Percentiles rank a stretch among this genome's conserved stretches.
phyloP scores from a whole-genome alignment of 352 stramenopile species.

The Elongisporangium undulatum region DNA sequence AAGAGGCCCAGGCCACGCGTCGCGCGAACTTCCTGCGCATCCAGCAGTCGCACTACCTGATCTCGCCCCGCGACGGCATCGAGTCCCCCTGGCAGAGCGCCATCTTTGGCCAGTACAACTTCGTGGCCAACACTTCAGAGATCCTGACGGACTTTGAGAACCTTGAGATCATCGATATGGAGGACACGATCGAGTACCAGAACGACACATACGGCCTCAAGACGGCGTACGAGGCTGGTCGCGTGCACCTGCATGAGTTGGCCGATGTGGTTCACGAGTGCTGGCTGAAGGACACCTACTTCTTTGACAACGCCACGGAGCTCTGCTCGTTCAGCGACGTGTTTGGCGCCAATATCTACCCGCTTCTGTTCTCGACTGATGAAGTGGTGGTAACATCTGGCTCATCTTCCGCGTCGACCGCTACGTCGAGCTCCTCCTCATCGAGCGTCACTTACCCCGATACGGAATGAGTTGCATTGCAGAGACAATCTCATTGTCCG shows the following conservation, averaged over 20 bases:
- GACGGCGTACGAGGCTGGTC: slow-evolving; percentile 17
- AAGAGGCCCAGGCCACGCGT: slow-evolving; percentile 8
- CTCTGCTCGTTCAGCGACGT: slow-evolving; percentile 27
- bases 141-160: slow-evolving; percentile 12
- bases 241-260: slow-evolving; percentile 13
- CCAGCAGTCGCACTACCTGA: slow-evolving; percentile 9
- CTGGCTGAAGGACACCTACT: slow-evolving; percentile 16
- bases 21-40: slow-evolving; percentile 19
- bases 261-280: slow-evolving; percentile 20
- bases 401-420: too few relatives aligned
- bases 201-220: slow-evolving; percentile 25
- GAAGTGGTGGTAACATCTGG: too few relatives aligned
- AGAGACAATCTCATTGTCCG: too few relatives aligned
- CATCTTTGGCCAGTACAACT: slow-evolving; percentile 26
- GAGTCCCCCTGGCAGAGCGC: slow-evolving; percentile 13
- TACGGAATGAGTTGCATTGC: too few relatives aligned
- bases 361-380: slow-evolving; percentile 6
- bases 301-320: slow-evolving; percentile 4
- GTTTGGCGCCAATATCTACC: slow-evolving; percentile 24
- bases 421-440: too few relatives aligned
- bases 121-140: slow-evolving; percentile 18
- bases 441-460: too few relatives aligned
- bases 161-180: slow-evolving; percentile 17
- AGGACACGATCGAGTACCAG: slow-evolving; percentile 20
- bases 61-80: slow-evolving; percentile 9